Conservation (phyloP, 169 alveolate genomes). For the Babesia bovis region DNA sequence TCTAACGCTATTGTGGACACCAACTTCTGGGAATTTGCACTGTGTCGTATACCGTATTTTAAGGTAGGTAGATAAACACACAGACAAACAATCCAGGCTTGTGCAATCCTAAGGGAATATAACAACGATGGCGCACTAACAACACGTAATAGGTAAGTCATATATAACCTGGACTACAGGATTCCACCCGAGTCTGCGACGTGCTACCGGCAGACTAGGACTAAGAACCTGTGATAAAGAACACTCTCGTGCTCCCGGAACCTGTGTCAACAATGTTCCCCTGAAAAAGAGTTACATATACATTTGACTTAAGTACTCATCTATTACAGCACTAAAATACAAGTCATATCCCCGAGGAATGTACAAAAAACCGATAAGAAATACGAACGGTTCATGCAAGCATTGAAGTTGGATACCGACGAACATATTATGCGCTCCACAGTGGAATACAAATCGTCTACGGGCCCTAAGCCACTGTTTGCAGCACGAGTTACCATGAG, state of each 20-base stretch:
- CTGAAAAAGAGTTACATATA: constrained; percentile 30
- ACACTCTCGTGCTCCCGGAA: constrained; percentile 46
- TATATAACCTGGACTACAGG: constrained; percentile 34
- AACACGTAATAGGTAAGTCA: background rate
- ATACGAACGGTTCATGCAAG: constrained; percentile 68
- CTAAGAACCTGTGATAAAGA: constrained; percentile 67
- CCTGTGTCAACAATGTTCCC: constrained; percentile 14
- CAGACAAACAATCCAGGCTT: constrained; percentile 24
- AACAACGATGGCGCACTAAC: background rate
- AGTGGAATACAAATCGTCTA: constrained; percentile 26
- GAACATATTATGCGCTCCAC: constrained; percentile 80
- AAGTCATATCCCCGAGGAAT: background rate
- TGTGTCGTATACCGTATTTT: constrained; percentile 71
- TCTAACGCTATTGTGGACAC: constrained; percentile 66
- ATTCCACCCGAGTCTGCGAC: constrained; percentile 64
- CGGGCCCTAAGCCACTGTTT: constrained; percentile 87
- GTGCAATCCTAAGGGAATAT: constrained; percentile 6
- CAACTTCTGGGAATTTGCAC: constrained; percentile 79
- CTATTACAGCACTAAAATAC: background rate
- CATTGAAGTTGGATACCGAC: constrained; percentile 79
- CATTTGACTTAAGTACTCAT: too few species aligned
- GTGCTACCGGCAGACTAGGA: constrained; percentile 47
- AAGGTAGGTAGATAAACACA: constrained; percentile 44
- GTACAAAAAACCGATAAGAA: background rate
- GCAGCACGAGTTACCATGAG: constrained; percentile 93